Conservation (phyloP, 73 alveolate species). For the Paraurostyla sp. region DNA sequence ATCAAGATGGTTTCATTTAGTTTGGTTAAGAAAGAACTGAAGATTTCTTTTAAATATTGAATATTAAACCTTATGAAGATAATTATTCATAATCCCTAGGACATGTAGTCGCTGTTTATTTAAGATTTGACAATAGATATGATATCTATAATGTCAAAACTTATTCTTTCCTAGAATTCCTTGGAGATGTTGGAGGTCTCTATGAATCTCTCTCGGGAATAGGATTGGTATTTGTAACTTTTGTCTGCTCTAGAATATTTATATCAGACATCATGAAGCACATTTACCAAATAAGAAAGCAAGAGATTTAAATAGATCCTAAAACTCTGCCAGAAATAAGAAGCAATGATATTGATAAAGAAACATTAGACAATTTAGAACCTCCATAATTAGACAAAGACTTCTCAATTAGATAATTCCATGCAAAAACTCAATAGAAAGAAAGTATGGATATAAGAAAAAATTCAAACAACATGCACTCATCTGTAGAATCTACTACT, state of each 20-base stretch:
- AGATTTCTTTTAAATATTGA: neutral
- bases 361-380: neutral
- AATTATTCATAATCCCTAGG: neutral
- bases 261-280: slow-evolving; percentile 1
- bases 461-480: too few relatives aligned
- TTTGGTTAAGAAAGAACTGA: slow-evolving; percentile 12
- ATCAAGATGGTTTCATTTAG: slow-evolving; percentile 32
- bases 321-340: neutral
- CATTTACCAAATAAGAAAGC: slow-evolving; percentile 30
- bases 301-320: neutral
- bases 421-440: too few relatives aligned
- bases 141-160: neutral
- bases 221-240: neutral
- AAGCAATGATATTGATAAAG: neutral
- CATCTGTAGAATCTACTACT: too few relatives aligned
- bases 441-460: too few relatives aligned
- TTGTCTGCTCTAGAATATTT: slow-evolving; percentile 1
- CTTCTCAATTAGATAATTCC: too few relatives aligned
- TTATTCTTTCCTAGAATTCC: neutral
- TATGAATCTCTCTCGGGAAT: neutral
- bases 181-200: slow-evolving; percentile 55
- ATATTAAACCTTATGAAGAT: slow-evolving; percentile 5
- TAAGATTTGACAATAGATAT: slow-evolving; percentile 23
- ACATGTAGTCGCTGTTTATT: slow-evolving; percentile 2
- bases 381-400: too few relatives aligned